Evolutionary conservation across 169 alveolate species (phyloP).

Genomic region (Toxoplasma gondii): DNA sequence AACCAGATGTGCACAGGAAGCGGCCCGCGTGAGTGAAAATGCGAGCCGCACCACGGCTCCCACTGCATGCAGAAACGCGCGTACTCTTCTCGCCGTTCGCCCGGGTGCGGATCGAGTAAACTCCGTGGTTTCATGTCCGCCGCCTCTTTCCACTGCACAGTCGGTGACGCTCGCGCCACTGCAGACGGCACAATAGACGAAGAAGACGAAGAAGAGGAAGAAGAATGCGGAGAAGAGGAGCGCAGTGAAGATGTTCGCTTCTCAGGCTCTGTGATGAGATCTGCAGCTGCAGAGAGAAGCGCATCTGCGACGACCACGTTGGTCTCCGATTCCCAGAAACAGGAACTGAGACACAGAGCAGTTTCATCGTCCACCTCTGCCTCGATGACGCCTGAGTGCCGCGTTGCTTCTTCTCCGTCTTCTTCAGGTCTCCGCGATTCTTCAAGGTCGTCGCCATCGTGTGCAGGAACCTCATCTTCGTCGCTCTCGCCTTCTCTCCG

Average conservation of each 20-base stretch:
- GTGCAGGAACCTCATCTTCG: not conserved
- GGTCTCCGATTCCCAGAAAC: not conserved
- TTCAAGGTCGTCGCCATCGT: not conserved
- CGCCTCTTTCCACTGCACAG: too few relatives aligned
- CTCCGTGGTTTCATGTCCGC: not conserved
- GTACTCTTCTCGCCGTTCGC: not conserved
- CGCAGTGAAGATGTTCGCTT: not conserved
- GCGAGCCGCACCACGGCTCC: too few relatives aligned
- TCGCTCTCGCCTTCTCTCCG: not conserved
- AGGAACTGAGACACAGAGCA: not conserved
- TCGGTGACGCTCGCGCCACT: not conserved
- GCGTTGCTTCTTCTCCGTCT: not conserved
- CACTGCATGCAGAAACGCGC: not conserved
- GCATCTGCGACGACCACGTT: not conserved
- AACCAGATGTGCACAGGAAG: not conserved
- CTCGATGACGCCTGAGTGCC: not conserved
- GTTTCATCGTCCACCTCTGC: not conserved
- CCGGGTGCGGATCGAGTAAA: slow-evolving; percentile 8
- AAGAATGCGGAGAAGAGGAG: too few relatives aligned
- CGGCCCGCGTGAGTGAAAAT: too few relatives aligned
- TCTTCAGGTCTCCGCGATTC: not conserved
- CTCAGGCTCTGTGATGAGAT: not conserved
- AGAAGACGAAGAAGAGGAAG: not conserved
- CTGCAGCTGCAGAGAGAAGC: not conserved
- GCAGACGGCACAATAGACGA: not conserved